phyloP scores from a whole-genome alignment of 441 rosid genomes.

The Brassica hybrid region DNA sequence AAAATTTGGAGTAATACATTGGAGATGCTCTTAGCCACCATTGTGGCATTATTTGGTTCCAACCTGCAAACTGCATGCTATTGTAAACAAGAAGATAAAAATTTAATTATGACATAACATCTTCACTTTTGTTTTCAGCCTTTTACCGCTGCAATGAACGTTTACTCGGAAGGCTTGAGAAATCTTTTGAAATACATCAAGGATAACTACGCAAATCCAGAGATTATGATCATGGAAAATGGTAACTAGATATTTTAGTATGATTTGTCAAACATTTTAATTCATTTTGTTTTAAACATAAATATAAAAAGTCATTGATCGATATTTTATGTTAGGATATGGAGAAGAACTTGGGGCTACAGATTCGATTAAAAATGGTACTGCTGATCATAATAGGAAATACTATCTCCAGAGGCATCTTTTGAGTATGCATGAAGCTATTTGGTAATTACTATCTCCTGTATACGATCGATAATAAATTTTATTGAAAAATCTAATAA shows the following conservation, averaged over 20 bases:
- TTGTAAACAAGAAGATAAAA: no score
- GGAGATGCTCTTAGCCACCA: not conserved
- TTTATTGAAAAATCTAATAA: not conserved
- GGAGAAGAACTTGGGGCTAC: constrained; percentile 18
- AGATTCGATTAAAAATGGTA: constrained; percentile 11
- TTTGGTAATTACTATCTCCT: constrained; percentile 19
- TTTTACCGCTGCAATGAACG: not conserved
- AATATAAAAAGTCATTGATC: not conserved
- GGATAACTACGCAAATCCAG: not conserved
- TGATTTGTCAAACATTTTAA: not conserved
- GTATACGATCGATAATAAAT: not conserved
- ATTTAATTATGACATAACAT: not conserved
- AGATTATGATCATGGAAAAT: constrained; percentile 48
- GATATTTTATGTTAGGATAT: constrained; percentile 12
- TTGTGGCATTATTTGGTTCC: not conserved
- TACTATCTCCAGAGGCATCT: constrained; percentile 11
- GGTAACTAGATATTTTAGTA: constrained; percentile 36
- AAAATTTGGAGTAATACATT: no score
- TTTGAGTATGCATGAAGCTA: constrained; percentile 28
- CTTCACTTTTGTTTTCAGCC: not conserved
- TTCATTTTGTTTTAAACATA: not conserved
- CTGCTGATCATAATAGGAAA: constrained; percentile 19
- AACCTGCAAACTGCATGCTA: constrained; percentile 1
- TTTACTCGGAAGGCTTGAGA: not conserved
- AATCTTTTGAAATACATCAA: constrained; percentile 19